Percentiles rank a stretch among this genome's conserved stretches.
Conservation (phyloP, 1,284 basidiomycete genomes). For the Austroboletus niveus region DNA sequence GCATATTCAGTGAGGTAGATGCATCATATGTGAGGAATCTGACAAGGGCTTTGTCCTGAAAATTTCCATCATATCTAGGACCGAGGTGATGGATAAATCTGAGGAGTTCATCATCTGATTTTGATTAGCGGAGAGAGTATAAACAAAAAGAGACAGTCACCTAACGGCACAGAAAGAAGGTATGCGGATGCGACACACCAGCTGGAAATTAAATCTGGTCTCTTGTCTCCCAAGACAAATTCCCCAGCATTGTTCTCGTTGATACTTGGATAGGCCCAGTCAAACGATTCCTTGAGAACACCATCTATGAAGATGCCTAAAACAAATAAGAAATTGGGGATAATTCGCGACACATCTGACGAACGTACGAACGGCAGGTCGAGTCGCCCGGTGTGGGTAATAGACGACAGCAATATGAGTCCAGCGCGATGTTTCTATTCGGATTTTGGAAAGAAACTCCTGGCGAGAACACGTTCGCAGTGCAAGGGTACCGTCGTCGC, state of each 20-base stretch:
- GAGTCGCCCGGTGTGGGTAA: conserved; percentile 53
- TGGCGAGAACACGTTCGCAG: conserved; percentile 44
- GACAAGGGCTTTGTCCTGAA: conserved; percentile 61
- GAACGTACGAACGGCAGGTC: conserved; percentile 60
- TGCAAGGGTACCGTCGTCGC: conserved; percentile 55
- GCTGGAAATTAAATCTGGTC: conserved; percentile 43
- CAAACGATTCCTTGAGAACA: conserved; percentile 55
- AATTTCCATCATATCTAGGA: conserved; percentile 68
- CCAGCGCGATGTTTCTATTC: conserved; percentile 57
- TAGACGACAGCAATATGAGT: conserved; percentile 66
- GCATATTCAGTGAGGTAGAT: conserved; percentile 73
- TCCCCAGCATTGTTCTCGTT: conserved; percentile 31
- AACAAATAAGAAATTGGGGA: conserved; percentile 2
- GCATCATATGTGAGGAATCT: conserved; percentile 79
- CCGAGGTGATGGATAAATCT: conserved; percentile 75
- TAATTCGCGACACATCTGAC: conserved; percentile 2
- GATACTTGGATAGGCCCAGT: conserved; percentile 57
- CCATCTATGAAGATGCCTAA: conserved; percentile 74
- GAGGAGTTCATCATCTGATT: conserved; percentile 57
- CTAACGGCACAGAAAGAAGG: conserved; percentile 57
- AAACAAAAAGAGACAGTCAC: conserved; percentile 34
- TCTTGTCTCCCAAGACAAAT: conserved; percentile 55
- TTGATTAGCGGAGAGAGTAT: conserved; percentile 1
- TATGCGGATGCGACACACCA: conserved; percentile 73
- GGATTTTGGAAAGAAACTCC: conserved; percentile 45